phyloP scores from a whole-genome alignment of 176 grass and related monocot genomes.

The Juncus inflexus region DNA sequence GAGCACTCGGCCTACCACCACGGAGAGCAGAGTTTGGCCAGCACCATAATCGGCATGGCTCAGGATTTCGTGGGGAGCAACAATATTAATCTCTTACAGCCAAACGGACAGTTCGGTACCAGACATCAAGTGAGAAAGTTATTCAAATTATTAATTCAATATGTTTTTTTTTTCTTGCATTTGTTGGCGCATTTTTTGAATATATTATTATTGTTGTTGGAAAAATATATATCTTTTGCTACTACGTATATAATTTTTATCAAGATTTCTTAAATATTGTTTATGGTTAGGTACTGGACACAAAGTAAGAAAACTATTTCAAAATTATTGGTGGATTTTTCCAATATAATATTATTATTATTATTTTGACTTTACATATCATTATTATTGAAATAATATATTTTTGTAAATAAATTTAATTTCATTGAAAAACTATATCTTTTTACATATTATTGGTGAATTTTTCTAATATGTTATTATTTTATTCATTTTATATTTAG shows the following conservation, averaged over 20 bases:
- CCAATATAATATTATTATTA: too few species aligned
- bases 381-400: too few species aligned
- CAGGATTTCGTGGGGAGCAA: conserved; percentile 94
- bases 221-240: too few species aligned
- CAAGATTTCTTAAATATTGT: too few species aligned
- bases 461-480: not conserved
- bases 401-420: too few species aligned
- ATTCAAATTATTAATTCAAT: not conserved
- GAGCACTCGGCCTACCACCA: conserved; percentile 93
- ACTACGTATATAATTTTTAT: too few species aligned
- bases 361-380: too few species aligned
- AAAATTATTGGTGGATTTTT: too few species aligned
- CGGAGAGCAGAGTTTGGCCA: conserved; percentile 67
- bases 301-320: too few species aligned
- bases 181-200: not conserved
- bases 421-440: not conserved
- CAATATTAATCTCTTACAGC: conserved; percentile 72
- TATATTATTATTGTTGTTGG: not conserved
- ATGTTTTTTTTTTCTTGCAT: not conserved
- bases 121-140: conserved; percentile 40
- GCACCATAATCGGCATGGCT: conserved; percentile 92
- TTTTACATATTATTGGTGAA: not conserved
- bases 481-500: conserved; percentile 30
- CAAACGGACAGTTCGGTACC: conserved; percentile 80
- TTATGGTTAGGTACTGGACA: too few species aligned